These are phyloP conservation scores for Daldinia loculata DNA, from an alignment of 495 filamentous ascomycete genomes.

Conservation along the genomic window DNA sequence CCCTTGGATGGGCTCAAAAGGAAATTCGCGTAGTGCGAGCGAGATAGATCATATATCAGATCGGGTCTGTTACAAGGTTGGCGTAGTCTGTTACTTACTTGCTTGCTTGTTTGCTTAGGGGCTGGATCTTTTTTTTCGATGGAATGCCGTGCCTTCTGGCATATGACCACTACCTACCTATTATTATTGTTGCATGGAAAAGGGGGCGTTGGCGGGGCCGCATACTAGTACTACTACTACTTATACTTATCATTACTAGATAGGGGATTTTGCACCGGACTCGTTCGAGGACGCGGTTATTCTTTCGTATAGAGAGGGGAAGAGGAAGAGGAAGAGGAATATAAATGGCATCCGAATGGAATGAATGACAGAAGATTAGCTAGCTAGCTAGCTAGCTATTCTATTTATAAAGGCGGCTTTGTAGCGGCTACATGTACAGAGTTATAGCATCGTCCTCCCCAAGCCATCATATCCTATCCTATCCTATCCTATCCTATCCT, in stretches of 20 bases:
- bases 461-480: background rate
- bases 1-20: background rate
- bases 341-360: slow-evolving; percentile 18
- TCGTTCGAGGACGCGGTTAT: slow-evolving; percentile 1
- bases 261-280: slow-evolving; percentile 1
- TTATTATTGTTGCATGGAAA: background rate
- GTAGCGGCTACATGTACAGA: background rate
- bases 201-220: slow-evolving; percentile 18
- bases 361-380: slow-evolving; percentile 13
- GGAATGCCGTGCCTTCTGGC: background rate
- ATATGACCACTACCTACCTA: background rate
- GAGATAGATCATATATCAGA: background rate
- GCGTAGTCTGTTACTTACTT: background rate
- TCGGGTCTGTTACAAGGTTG: background rate
- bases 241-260: slow-evolving; percentile 12
- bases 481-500: too few relatives aligned
- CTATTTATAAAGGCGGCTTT: background rate
- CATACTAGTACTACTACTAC: background rate
- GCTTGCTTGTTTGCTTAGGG: background rate
- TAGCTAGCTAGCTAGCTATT: slow-evolving; percentile 1
- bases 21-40: background rate
- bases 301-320: background rate
- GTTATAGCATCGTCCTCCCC: background rate
- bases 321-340: background rate
- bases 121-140: background rate